Evolutionary conservation across 2,329 filamentous ascomycete species (phyloP).

Genomic region (Tolypocladium paradoxum): DNA sequence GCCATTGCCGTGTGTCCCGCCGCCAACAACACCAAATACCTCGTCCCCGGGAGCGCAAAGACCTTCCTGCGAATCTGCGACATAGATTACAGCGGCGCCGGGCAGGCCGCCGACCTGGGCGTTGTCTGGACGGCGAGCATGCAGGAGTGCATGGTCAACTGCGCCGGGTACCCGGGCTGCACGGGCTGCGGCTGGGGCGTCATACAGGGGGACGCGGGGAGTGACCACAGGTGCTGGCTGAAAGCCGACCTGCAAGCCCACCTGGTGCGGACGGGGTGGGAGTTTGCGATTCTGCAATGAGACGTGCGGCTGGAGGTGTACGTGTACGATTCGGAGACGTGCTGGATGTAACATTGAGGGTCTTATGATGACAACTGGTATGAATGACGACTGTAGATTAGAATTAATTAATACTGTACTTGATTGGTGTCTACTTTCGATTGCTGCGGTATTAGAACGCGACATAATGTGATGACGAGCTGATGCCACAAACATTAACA

Average conservation of each 20-base stretch:
- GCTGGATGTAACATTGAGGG: not conserved
- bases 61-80: constrained; percentile 33
- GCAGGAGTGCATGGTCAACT: constrained; percentile 33
- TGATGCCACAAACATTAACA: too few relatives aligned
- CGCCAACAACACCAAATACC: constrained; percentile 32
- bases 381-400: not conserved
- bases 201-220: constrained; percentile 26
- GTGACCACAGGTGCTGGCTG: constrained; percentile 31
- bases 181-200: constrained; percentile 34
- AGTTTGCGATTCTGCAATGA: constrained; percentile 28
- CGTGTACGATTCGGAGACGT: not conserved
- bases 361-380: not conserved
- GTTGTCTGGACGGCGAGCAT: constrained; percentile 26
- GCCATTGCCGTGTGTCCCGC: constrained; percentile 26
- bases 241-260: constrained; percentile 26
- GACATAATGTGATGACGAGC: not conserved
- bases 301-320: not conserved
- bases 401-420: not conserved
- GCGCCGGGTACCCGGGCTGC: constrained; percentile 27
- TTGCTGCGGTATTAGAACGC: not conserved
- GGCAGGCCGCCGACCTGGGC: constrained; percentile 22
- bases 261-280: constrained; percentile 25
- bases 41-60: constrained; percentile 27
- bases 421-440: not conserved
- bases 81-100: constrained; percentile 30